Base-by-base conservation (phyloP, 192 early-diverging fungal species). In the Podila clonocystis region DNA sequence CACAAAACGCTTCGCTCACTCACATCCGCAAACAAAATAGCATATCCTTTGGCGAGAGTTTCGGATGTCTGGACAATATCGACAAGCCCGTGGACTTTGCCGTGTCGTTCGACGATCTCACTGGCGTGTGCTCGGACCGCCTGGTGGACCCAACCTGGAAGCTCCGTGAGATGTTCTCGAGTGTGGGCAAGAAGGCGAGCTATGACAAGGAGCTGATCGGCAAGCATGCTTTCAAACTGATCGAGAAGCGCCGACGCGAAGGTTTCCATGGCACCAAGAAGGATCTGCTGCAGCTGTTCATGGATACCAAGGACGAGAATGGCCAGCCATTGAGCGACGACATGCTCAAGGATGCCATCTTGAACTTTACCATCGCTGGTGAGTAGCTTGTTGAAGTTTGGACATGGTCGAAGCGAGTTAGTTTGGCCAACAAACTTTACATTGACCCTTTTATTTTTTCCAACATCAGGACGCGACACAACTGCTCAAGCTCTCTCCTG, bases 401-500 rank as follows among this genome's bases (percentile, higher is more conserved):
- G 41, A 45, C 1, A 4, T 0, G 41, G 8, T 4, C 13, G 41
- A 45, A 41, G 38, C 4, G 41, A 17, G n/a, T 17, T 0, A 29
- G 83, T 2, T 52, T 70, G 15, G 75, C 82, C 60, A 66, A 75
- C 22, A 60, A 82, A 33, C 58, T 87, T 9, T 30, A 85, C 85
- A 48, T 58, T 82, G 11, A 64, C 85, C 11, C 86, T 73, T 64
- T 82, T 86, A 28, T 60, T 17, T 9, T 36, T 45, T 45, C 41
- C 2, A 38, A 45, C 0, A 45, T 7, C 41, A 45, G 82, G 82
- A 34, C 75, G 90, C 60, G 83, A 90, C 78, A 82, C 89, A 31
- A 89, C 90, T 48, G 82, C 93, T 30, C 82, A 72, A 28, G 66
- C 73, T 17, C 72, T 91, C 11, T 64, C 80, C 20, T 91, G 91